phyloP scores from a whole-genome alignment of 148 eudicot species.

The Fallopia convolvulus region DNA sequence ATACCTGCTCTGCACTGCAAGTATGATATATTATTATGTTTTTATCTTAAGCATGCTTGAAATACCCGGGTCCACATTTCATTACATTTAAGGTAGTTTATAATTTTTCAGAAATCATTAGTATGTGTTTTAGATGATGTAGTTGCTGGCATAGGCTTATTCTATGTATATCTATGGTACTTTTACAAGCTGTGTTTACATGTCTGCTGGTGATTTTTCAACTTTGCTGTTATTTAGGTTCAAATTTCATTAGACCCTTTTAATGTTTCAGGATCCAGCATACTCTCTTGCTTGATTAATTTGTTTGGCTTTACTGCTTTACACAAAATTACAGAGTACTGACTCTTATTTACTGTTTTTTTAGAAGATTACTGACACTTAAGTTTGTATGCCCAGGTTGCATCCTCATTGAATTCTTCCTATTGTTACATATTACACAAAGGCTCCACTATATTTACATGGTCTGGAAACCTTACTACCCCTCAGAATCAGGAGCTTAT shows the following conservation, averaged over 20 bases:
- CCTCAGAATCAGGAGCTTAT: conserved; percentile 72
- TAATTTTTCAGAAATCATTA: background rate
- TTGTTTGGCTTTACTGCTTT: background rate
- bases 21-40: background rate
- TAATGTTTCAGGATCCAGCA: background rate
- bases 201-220: background rate
- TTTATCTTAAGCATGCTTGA: background rate
- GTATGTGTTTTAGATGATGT: background rate
- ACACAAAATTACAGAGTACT: background rate
- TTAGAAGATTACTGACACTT: background rate
- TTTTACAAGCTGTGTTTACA: background rate
- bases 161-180: background rate
- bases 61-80: background rate
- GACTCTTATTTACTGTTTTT: background rate
- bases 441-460: conserved; percentile 66
- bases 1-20: background rate
- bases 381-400: conserved; percentile 42
- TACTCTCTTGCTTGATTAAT: background rate
- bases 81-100: background rate
- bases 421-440: conserved; percentile 78
- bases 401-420: conserved; percentile 84
- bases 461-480: conserved; percentile 74
- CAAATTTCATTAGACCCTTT: background rate
- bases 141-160: background rate
- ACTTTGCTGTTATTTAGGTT: background rate